phyloP scores from a whole-genome alignment of 257 asterid species.

The Craterostigma plantagineum region DNA sequence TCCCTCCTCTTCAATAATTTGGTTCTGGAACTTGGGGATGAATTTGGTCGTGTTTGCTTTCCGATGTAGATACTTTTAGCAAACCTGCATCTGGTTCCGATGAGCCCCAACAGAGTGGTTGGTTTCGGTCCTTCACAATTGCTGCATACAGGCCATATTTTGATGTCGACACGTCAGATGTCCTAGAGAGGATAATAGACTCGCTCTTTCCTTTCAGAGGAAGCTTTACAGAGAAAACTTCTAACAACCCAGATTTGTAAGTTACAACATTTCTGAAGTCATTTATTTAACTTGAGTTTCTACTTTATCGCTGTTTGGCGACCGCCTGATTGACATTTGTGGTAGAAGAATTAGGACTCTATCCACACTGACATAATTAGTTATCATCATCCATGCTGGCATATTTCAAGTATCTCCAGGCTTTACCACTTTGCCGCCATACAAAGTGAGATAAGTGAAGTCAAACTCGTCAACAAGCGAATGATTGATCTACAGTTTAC shows the following conservation, averaged over 20 bases:
- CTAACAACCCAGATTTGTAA: conserved; percentile 76
- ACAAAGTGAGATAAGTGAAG: too few relatives aligned
- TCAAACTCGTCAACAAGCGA: too few relatives aligned
- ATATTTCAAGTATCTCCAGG: too few relatives aligned
- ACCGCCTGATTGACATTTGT: too few relatives aligned
- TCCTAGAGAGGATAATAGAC: conserved; percentile 75
- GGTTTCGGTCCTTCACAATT: conserved; percentile 71
- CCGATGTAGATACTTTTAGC: conserved; percentile 60
- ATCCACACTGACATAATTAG: too few relatives aligned
- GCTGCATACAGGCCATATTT: conserved; percentile 90
- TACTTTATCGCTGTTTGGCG: too few relatives aligned
- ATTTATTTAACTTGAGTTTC: too few relatives aligned
- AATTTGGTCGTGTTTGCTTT: conserved; percentile 3
- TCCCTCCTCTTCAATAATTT: not conserved
- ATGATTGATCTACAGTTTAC: too few relatives aligned
- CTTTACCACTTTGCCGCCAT: too few relatives aligned
- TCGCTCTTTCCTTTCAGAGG: conserved; percentile 88
- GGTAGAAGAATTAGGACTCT: too few relatives aligned
- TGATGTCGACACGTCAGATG: conserved; percentile 95
- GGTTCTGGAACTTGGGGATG: not conserved
- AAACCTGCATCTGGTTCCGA: conserved; percentile 63
- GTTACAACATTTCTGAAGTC: conserved; percentile 12
- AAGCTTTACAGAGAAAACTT: conserved; percentile 74
- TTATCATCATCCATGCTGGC: too few relatives aligned
- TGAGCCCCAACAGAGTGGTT: conserved; percentile 64